Conservation (phyloP, 768 basidiomycete species). For the Nidularia sp. region DNA sequence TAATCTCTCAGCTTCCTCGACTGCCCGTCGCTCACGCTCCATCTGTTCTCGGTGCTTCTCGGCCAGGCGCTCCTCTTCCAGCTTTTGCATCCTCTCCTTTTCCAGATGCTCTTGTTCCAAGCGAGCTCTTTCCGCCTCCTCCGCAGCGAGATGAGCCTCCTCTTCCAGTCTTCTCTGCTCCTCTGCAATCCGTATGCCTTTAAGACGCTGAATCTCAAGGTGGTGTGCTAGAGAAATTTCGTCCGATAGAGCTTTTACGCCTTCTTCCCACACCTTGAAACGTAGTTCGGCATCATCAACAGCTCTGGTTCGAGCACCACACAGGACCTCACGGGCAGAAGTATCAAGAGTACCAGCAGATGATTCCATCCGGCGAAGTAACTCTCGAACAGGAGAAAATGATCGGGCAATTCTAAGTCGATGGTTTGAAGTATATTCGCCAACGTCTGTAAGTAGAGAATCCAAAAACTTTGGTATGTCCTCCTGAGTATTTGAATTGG, state of each 20-base stretch:
- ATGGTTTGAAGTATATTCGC: slow-evolving; percentile 26
- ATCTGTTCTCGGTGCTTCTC: slow-evolving; percentile 14
- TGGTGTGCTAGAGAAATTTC: slow-evolving; percentile 36
- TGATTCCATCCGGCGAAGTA: slow-evolving; percentile 53
- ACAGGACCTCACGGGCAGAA: slow-evolving; percentile 41
- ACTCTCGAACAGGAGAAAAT: slow-evolving; percentile 49
- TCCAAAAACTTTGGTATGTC: slow-evolving; percentile 19
- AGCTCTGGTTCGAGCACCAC: slow-evolving; percentile 41
- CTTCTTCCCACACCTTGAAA: slow-evolving; percentile 45
- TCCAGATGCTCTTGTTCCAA: slow-evolving; percentile 25
- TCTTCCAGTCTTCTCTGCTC: slow-evolving; percentile 28
- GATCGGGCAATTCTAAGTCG: slow-evolving; percentile 37
- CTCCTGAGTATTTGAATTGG: slow-evolving; percentile 6
- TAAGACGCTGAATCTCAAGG: slow-evolving; percentile 35
- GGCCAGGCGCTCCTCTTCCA: slow-evolving; percentile 16
- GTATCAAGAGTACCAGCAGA: slow-evolving; percentile 36
- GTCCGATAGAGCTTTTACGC: slow-evolving; percentile 32
- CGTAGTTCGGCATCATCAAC: slow-evolving; percentile 49
- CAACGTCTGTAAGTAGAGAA: slow-evolving; percentile 30
- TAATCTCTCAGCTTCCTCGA: slow-evolving; percentile 14
- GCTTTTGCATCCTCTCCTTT: slow-evolving; percentile 16
- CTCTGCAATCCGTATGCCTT: slow-evolving; percentile 28
- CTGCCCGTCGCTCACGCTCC: slow-evolving; percentile 16
- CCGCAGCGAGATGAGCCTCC: slow-evolving; percentile 27
- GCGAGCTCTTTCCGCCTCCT: slow-evolving; percentile 29